Conservation (phyloP, 2,329 filamentous ascomycete species). For the Mariannaea elegans region DNA sequence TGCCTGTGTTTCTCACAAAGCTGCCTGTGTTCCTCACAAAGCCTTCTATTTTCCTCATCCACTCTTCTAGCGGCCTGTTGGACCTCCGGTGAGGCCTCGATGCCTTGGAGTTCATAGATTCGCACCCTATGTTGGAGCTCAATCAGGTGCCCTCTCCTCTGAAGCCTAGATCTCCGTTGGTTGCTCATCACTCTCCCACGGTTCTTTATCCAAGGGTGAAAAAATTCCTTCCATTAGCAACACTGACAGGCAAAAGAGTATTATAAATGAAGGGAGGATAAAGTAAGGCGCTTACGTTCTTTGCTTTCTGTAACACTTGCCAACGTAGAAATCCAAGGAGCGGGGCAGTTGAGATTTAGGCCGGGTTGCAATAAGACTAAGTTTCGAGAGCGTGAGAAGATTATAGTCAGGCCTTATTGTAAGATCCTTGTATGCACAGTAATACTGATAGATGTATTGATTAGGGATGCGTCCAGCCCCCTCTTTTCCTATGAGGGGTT, state of each 20-base stretch:
- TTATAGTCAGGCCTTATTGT: no score
- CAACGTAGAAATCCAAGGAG: slow-evolving; percentile 19
- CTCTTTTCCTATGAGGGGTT: no score
- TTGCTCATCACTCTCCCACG: slow-evolving; percentile 75
- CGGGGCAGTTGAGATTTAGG: slow-evolving; percentile 33
- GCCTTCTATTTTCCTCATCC: slow-evolving; percentile 74
- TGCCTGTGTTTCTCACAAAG: no score
- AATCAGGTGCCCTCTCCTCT: slow-evolving; percentile 76
- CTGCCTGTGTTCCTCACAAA: slow-evolving; percentile 75
- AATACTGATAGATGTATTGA: no score
- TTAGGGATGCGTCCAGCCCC: no score
- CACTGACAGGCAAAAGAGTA: slow-evolving; percentile 13
- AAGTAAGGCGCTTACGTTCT: slow-evolving; percentile 36
- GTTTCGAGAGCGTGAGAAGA: slow-evolving; percentile 15
- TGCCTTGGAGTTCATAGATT: slow-evolving; percentile 69
- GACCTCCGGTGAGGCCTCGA: slow-evolving; percentile 74
- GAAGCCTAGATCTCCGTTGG: slow-evolving; percentile 77
- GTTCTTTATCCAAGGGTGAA: slow-evolving; percentile 47
- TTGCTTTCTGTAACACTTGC: slow-evolving; percentile 41
- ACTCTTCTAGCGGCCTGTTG: slow-evolving; percentile 75
- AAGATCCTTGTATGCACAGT: slow-evolving; percentile 6
- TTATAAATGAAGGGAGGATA: slow-evolving; percentile 10
- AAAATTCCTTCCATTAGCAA: slow-evolving; percentile 29
- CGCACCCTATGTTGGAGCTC: slow-evolving; percentile 72
- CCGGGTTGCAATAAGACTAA: slow-evolving; percentile 24